phyloP scores from a whole-genome alignment of 1,139 yeast genomes.

The Scheffersomyces segobiensis region DNA sequence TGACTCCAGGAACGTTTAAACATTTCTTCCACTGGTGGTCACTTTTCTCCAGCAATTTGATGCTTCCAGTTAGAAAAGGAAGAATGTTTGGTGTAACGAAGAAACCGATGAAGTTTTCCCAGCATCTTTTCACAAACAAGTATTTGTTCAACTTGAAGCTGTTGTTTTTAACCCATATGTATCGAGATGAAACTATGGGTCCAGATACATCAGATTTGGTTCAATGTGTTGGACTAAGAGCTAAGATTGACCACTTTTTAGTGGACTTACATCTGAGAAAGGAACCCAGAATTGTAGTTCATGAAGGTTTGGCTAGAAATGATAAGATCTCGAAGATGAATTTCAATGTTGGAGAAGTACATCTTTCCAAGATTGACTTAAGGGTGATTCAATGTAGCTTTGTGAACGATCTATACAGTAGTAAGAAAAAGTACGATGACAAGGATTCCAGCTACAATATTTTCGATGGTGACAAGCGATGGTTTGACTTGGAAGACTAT shows the following conservation, averaged over 20 bases:
- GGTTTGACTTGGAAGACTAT: constrained; percentile 47
- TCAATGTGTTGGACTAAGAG: constrained; percentile 43
- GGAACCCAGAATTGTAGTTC: constrained; percentile 34
- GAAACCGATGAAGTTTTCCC: constrained; percentile 40
- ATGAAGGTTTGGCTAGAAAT: constrained; percentile 31
- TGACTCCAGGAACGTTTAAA: constrained; percentile 39
- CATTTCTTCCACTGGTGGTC: constrained; percentile 50
- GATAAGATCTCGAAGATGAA: constrained; percentile 43
- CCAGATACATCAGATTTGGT: constrained; percentile 22
- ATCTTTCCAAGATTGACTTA: constrained; percentile 41
- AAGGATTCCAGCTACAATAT: constrained; percentile 22
- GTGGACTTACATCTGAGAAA: constrained; percentile 47
- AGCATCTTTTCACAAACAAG: constrained; percentile 42
- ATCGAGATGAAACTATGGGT: constrained; percentile 21
- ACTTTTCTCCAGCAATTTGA: constrained; percentile 43
- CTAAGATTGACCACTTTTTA: constrained; percentile 39
- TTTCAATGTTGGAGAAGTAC: constrained; percentile 46
- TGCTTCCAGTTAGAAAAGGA: constrained; percentile 44
- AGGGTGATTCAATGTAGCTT: constrained; percentile 36
- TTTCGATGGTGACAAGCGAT: constrained; percentile 35
- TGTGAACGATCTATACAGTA: constrained; percentile 27
- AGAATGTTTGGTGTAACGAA: constrained; percentile 39
- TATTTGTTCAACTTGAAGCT: constrained; percentile 41
- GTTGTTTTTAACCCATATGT: constrained; percentile 42
- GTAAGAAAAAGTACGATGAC: constrained; percentile 6